Evolutionary conservation across 1,284 basidiomycete species (phyloP), one percentile per base, ranked within the genome.

Genomic region (Cryptococcus hybrid): DNA sequence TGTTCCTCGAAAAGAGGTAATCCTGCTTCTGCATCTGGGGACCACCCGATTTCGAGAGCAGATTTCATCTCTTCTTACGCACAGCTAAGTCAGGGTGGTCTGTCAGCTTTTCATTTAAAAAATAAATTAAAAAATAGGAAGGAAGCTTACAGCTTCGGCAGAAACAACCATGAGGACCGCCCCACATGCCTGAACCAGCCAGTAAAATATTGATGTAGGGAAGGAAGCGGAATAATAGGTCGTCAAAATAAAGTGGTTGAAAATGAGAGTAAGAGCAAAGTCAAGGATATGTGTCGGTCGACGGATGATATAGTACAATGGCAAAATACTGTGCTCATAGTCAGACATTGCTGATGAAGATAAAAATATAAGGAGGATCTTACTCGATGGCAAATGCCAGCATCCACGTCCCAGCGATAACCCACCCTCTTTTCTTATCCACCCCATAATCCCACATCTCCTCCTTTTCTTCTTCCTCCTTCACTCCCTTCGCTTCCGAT

Each of bases 241-340:
- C 47, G 93, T 94, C 55, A 97, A 80, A 54, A 97, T 86, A 51
- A 96, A 80, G 78, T 99, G 93, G 70, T 89, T 87, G 80, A 96
- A 88, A 54, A 89, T 80, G 53, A 98, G 85, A 0, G 96, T 98
- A 56, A 95, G 76, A 7, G 89, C 83, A 78, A 97, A 97, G 79
- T 99, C 95, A 65, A 99, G 86, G 69, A 99, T 89, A 68, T 96
- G 84, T 5, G 93, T 90, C 46, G 96, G 95, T 40, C 91, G 83
- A 44, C 92, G 86, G 73, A 99, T 83, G 64, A 99, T 82, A 64
- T 84, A 83, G 76, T 92, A 97, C 3, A 99, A 81, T 64, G 88
- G 91, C 65, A 87, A 87, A 58, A 95, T 87, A 78, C 93, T 97
- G 71, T 47, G 40, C 56, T n/a, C 12, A 11, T 7, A 5, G 34